A percentile compares a stretch with the other conserved stretches of the same genome.
Conservation (phyloP, 257 asterid species). For the Galeopsis tetrahit region DNA sequence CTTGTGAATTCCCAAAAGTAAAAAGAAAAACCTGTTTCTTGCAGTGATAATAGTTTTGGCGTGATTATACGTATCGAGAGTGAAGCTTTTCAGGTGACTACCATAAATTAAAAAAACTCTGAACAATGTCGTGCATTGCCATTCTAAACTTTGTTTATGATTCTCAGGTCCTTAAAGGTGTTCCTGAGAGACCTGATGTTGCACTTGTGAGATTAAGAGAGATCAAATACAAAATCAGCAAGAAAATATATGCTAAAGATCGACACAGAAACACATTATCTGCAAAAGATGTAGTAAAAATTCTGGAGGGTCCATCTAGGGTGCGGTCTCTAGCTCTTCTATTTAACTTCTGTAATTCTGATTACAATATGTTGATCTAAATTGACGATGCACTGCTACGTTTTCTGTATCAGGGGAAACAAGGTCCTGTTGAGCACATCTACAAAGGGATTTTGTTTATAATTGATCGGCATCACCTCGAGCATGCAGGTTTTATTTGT, state of each 20-base stretch:
- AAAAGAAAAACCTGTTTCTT: constrained; percentile 11
- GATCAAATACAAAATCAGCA: constrained; percentile 81
- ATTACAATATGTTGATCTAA: constrained; percentile 15
- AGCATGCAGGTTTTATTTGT: constrained; percentile 97
- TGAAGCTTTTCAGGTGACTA: constrained; percentile 89
- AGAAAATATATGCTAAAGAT: constrained; percentile 68
- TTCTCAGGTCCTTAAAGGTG: constrained; percentile 91
- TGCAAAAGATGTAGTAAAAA: constrained; percentile 83
- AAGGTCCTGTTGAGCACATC: constrained; percentile 93
- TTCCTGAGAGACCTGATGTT: constrained; percentile 89
- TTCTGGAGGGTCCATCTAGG: constrained; percentile 90
- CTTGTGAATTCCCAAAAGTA: constrained; percentile 7
- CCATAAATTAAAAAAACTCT: not conserved
- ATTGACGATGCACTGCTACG: constrained; percentile 19
- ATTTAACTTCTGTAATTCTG: constrained; percentile 12
- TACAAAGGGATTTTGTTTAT: constrained; percentile 76
- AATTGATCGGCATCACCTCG: constrained; percentile 91
- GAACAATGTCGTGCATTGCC: constrained; percentile 16
- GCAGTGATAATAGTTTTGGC: constrained; percentile 95
- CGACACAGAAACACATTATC: constrained; percentile 71
- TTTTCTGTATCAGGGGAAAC: constrained; percentile 68
- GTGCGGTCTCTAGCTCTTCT: constrained; percentile 47
- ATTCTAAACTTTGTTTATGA: constrained; percentile 34
- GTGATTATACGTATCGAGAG: constrained; percentile 94
- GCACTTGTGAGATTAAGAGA: constrained; percentile 91